Evolutionary conservation across 805 yeast genomes (phyloP), one percentile per base, ranked within the genome.

Genomic region (Huiozyma naganishii): DNA sequence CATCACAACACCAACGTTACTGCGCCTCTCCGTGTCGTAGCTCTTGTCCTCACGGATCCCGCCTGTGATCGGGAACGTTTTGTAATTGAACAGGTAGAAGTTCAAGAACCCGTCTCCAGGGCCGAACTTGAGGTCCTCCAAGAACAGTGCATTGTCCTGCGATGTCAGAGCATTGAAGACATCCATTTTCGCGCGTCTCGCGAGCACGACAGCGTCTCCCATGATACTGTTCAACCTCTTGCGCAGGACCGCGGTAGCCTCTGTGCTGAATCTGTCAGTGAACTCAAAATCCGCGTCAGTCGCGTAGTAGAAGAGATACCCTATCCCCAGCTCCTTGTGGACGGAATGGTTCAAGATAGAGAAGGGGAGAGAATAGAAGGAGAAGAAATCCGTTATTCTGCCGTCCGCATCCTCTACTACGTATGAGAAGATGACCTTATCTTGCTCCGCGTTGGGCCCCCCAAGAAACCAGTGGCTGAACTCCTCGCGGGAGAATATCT

Each of bases 111-210:
- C 98, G 62, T 90, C 97, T 37, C 98, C 98, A 40, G 78, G 76
- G 32, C 96, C 95, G 61, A 92, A 92, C 60, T 86, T 85, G 65
- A 84, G 72, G 35, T 83, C 79, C 27, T 85, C 81, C 51, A 92
- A 69, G 66, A 92, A 87, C 47, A 83, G 66, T 11, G 87, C 72
- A 62, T 92, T 92, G 59, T 92, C 98, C 66, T 88, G 95, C 8
- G 88, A 72, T 0, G 97, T 79, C 49, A 92, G 70, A 7, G 97
- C 95, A 61, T 92, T 92, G 73, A 90, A 86, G 4, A 92, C 97
- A 60, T 92, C 98, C 54, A 84, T 85, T 27, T 73, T 73, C 36
- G 69, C 61, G 61, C 83, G 82, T 23, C 57, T 57, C 29, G 95
- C 80, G 35, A 85, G 65, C 42, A 90, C 74, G 45, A 89, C 71